Evolutionary conservation across 768 basidiomycete species (phyloP), one percentile per base, ranked within the genome.

Genomic region (Mycena epipterygia): DNA sequence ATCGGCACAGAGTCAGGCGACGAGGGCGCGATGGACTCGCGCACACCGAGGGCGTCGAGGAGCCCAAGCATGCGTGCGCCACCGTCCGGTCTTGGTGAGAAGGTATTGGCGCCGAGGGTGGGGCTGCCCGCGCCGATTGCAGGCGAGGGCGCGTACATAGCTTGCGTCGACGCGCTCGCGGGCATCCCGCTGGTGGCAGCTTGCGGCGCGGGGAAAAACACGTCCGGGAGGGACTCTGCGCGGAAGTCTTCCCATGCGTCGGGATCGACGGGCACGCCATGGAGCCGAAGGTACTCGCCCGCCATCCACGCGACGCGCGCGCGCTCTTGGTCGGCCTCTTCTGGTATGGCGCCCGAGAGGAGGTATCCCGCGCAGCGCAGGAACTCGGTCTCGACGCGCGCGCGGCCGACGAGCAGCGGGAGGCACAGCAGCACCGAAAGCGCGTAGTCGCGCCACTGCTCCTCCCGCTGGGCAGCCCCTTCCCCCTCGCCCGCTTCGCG

Each of bases 331-430:
- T 80, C 81, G 44, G 79, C 80, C 39, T 81, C 81, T 25, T 84
- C 85, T 1, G 85, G 86, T 3, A 80, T 79, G 0, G 89, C 88
- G 0, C 91, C 91, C 33, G 82, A 85, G 37, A 94, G 83, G 57
- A 94, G 84, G 79, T 89, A 91, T 1, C 85, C 84, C 75, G 90
- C 91, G 71, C 90, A 90, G 33, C 93, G 85, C 33, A 86, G 80
- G 55, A 94, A 88, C 77, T 95, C 94, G n/a, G 78, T 76, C 78
- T 95, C 93, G 71, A 95, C 92, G 46, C 85, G 86, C 19, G 79
- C 74, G 21, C 84, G 85, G 0, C 87, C 89, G 39, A 89, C 85
- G 41, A 91, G 75, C 9, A 81, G 77, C 11, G 94, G 94, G 14
- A 94, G 74, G 59, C 86, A 86, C 35, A 93, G 85, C 5, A 94